Evolutionary conservation across 2,329 filamentous ascomycete genomes (phyloP).

Genomic region (Diaporthe vexans): DNA sequence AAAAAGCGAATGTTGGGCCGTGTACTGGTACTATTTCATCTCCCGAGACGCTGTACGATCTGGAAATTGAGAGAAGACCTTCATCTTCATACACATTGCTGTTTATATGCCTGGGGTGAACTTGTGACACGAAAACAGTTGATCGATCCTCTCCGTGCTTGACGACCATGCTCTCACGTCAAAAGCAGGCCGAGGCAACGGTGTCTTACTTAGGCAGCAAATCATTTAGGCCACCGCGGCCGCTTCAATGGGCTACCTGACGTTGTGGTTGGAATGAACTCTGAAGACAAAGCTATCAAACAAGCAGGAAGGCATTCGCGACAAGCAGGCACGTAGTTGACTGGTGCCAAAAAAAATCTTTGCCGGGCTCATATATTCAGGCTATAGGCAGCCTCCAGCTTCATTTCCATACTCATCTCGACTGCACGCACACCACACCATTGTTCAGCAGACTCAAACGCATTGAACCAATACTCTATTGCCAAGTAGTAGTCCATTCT

Average conservation of each 20-base stretch:
- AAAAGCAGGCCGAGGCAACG: background rate
- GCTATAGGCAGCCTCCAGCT: background rate
- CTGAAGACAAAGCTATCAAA: background rate
- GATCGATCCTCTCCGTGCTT: background rate
- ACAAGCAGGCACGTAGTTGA: background rate
- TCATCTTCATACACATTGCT: background rate
- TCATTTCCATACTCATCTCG: background rate
- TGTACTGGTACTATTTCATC: constrained; percentile 32
- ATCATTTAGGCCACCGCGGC: background rate
- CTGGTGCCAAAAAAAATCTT: background rate
- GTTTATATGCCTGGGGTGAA: background rate
- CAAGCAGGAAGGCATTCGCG: background rate
- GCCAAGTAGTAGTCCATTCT: background rate
- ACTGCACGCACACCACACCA: no score
- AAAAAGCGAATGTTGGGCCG: constrained; percentile 26
- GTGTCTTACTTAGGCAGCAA: background rate
- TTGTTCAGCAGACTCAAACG: background rate
- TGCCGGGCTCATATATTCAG: background rate
- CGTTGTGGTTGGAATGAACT: background rate
- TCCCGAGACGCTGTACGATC: constrained; percentile 10
- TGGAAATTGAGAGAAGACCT: constrained; percentile 27
- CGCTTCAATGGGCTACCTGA: background rate
- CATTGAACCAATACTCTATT: no score
- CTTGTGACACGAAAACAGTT: no score
- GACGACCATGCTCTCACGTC: no score